Conservation (phyloP, 2,329 filamentous ascomycete species). For the Ophioceras dolichostomum region DNA sequence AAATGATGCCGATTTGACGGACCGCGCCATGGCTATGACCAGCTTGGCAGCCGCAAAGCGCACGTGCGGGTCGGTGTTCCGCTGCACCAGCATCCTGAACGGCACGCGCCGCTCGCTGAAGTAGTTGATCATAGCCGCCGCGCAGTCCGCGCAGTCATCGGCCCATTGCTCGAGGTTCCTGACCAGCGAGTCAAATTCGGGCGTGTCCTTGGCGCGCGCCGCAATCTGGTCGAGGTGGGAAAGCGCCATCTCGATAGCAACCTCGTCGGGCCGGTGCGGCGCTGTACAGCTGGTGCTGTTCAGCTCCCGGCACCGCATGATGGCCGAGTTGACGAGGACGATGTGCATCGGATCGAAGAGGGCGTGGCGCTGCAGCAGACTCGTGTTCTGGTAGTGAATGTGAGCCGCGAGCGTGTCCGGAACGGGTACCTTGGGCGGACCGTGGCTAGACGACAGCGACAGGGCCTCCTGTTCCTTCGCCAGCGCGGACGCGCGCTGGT, state of each 20-base stretch:
- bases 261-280: constrained; percentile 16
- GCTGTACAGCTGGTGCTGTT: constrained; percentile 12
- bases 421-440: constrained; percentile 32
- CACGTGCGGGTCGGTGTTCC: constrained; percentile 42
- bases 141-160: constrained; percentile 38
- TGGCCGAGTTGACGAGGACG: constrained; percentile 50
- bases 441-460: constrained; percentile 18
- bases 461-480: constrained; percentile 36
- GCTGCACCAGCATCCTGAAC: constrained; percentile 53
- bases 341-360: constrained; percentile 64
- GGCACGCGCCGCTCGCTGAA: constrained; percentile 40
- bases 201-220: constrained; percentile 55
- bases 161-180: constrained; percentile 32
- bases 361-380: constrained; percentile 64
- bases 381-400: constrained; percentile 61
- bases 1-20: constrained; percentile 34
- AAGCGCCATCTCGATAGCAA: constrained; percentile 42
- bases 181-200: constrained; percentile 43
- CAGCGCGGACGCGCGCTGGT: constrained; percentile 65
- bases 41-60: constrained; percentile 38
- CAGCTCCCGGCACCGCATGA: constrained; percentile 24
- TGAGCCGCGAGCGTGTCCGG: constrained; percentile 35
- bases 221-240: constrained; percentile 66
- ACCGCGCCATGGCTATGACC: constrained; percentile 38
- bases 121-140: constrained; percentile 48